Evolutionary conservation across 306 rosid genomes (phyloP).

Genomic region (Cercis canadensis): DNA sequence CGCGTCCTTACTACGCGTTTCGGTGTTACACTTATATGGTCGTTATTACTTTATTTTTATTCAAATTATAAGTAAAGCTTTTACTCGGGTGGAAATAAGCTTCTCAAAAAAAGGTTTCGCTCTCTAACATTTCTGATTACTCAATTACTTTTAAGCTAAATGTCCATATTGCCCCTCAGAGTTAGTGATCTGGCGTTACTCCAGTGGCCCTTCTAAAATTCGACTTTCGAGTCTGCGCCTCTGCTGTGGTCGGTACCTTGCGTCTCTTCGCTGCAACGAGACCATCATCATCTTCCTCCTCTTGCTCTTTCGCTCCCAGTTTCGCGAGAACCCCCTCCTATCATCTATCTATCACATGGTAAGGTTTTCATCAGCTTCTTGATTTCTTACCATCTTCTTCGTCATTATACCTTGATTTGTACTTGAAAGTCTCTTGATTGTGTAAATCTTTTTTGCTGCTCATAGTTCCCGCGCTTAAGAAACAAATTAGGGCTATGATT

Average conservation of each 20-base stretch:
- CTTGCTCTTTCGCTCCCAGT: neutral
- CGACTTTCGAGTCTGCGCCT: neutral
- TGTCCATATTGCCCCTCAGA: slow-evolving; percentile 9
- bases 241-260: neutral
- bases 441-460: too few relatives aligned
- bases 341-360: slow-evolving; percentile 42
- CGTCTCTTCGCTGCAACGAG: slow-evolving; percentile 2
- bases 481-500: neutral
- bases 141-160: neutral
- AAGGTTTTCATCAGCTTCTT: neutral
- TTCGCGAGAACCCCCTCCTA: neutral
- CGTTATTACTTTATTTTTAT: too few relatives aligned
- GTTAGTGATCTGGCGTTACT: slow-evolving; percentile 14
- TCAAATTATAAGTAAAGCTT: too few relatives aligned
- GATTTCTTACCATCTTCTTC: too few relatives aligned
- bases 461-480: too few relatives aligned
- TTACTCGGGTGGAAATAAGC: too few relatives aligned
- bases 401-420: neutral
- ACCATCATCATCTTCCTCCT: neutral
- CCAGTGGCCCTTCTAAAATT: slow-evolving; percentile 4
- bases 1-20: too few relatives aligned
- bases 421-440: too few relatives aligned
- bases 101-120: too few relatives aligned
- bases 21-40: too few relatives aligned
- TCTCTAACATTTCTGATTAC: too few relatives aligned